Conservation (phyloP, 169 alveolate species). For the Plasmodium inui region DNA sequence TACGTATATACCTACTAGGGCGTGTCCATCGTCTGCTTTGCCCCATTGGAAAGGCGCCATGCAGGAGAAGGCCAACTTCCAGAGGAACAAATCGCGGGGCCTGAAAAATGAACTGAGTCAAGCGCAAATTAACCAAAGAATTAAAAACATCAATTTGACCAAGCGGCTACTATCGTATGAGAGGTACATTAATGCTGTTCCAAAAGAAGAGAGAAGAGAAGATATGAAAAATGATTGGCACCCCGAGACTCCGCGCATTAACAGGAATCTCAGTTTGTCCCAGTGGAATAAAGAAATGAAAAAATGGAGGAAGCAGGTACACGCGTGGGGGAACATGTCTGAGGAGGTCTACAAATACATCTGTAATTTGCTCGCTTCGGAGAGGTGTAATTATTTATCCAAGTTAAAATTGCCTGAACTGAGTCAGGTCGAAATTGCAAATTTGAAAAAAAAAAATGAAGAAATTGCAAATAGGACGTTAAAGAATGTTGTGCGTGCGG, state of each 20-base stretch:
- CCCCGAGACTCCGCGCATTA: conserved; percentile 82
- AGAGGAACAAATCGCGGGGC: background rate
- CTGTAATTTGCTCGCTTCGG: conserved; percentile 68
- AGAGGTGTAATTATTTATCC: conserved; percentile 75
- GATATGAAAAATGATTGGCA: conserved; percentile 80
- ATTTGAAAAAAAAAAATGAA: conserved; percentile 61
- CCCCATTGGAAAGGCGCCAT: conserved; percentile 14
- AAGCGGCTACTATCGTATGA: conserved; percentile 80
- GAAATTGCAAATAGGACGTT: conserved; percentile 15
- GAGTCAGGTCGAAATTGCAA: conserved; percentile 59
- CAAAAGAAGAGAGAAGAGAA: conserved; percentile 75
- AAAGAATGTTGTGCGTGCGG: conserved; percentile 49
- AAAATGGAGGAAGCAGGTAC: conserved; percentile 83
- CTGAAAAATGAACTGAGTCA: conserved; percentile 17
- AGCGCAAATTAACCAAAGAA: conserved; percentile 68
- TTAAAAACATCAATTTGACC: conserved; percentile 83
- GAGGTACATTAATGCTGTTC: conserved; percentile 78
- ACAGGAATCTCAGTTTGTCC: conserved; percentile 77
- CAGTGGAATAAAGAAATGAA: conserved; percentile 83
- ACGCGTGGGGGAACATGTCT: conserved; percentile 78
- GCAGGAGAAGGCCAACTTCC: conserved; percentile 5
- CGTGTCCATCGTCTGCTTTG: background rate
- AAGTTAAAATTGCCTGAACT: conserved; percentile 73
- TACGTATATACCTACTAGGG: background rate
- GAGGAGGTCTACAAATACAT: conserved; percentile 46